Conservation (phyloP, 169 alveolate species). For the Plasmodium knowlesi region DNA sequence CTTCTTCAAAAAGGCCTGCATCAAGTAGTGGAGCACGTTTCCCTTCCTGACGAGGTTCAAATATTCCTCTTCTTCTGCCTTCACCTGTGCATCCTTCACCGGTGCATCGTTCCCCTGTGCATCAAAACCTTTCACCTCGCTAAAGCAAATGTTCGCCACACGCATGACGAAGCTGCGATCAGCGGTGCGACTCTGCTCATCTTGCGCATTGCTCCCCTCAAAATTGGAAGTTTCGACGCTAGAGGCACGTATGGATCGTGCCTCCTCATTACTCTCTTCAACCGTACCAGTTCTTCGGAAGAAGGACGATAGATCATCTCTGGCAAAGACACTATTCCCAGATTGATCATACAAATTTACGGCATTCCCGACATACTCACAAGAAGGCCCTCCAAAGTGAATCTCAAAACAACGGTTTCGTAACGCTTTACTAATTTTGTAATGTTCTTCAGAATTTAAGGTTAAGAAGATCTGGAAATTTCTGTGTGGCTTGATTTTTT, state of each 20-base stretch:
- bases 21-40: slow-evolving; percentile 28
- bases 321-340: not conserved
- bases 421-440: slow-evolving; percentile 89
- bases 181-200: not conserved
- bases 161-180: not conserved
- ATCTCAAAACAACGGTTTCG: slow-evolving; percentile 93
- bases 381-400: slow-evolving; percentile 44
- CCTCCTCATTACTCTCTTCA: not conserved
- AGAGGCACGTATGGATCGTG: not conserved
- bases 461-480: slow-evolving; percentile 93
- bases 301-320: not conserved
- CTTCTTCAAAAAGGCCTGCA: slow-evolving; percentile 35
- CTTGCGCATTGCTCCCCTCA: not conserved
- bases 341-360: not conserved
- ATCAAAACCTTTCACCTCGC: not conserved
- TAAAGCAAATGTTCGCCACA: not conserved
- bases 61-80: not conserved
- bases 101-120: too few species aligned
- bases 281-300: not conserved
- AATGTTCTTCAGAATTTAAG: slow-evolving; percentile 77
- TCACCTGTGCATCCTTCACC: not conserved
- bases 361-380: slow-evolving; percentile 26
- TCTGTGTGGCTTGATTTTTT: slow-evolving; percentile 88
- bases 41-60: slow-evolving; percentile 22
- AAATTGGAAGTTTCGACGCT: not conserved